phyloP scores from a whole-genome alignment of 2,329 filamentous ascomycete species.

The Penicillium sp. region DNA sequence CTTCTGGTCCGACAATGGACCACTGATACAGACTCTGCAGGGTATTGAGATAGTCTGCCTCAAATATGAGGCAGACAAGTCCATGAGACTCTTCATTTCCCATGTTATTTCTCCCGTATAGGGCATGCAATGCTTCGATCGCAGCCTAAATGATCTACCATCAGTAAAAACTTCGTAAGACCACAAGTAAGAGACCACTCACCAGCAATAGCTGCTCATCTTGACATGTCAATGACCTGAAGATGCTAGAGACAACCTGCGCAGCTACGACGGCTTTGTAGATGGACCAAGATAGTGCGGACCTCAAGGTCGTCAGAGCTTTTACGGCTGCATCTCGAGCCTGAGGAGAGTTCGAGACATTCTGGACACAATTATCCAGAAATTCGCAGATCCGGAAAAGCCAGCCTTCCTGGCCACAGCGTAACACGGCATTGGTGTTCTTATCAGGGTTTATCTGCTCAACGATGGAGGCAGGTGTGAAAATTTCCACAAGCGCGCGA shows the following conservation, averaged over 20 bases:
- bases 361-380: slow-evolving; percentile 68
- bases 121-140: slow-evolving; percentile 76
- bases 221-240: slow-evolving; percentile 65
- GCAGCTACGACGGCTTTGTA: slow-evolving; percentile 74
- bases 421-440: slow-evolving; percentile 65
- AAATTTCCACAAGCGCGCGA: slow-evolving; percentile 88
- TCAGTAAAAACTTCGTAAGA: slow-evolving; percentile 16
- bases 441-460: slow-evolving; percentile 72
- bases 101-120: slow-evolving; percentile 73
- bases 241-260: slow-evolving; percentile 67
- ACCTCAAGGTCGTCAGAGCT: slow-evolving; percentile 71
- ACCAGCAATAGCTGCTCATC: slow-evolving; percentile 74
- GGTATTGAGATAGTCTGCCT: slow-evolving; percentile 65
- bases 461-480: slow-evolving; percentile 75
- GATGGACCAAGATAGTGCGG: slow-evolving; percentile 82
- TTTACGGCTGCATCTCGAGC: slow-evolving; percentile 71
- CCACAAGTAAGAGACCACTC: slow-evolving; percentile 29
- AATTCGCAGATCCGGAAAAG: slow-evolving; percentile 71
- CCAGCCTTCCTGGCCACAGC: slow-evolving; percentile 83
- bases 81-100: slow-evolving; percentile 73
- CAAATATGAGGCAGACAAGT: slow-evolving; percentile 76
- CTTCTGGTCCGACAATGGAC: slow-evolving; percentile 73
- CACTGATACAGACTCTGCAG: slow-evolving; percentile 74
- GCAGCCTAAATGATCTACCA: slow-evolving; percentile 57
- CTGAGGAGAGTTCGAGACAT: slow-evolving; percentile 63